Percentiles rank a stretch among this genome's conserved stretches.
Evolutionary conservation across 352 stramenopile species (phyloP).

Genomic region (Globisporangium ultimum): DNA sequence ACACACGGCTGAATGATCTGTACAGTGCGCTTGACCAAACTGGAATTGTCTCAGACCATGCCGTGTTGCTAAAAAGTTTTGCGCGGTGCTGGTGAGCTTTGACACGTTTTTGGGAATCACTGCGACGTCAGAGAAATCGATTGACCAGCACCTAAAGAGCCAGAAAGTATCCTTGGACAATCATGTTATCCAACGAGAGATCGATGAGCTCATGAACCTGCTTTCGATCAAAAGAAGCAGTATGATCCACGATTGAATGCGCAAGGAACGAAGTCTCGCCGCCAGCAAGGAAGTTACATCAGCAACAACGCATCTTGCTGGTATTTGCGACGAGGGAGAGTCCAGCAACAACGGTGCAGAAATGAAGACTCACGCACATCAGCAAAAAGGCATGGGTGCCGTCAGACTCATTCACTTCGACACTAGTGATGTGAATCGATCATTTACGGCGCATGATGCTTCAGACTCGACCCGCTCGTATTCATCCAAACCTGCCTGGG

Average conservation of each 20-base stretch:
- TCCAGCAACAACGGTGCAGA: background rate
- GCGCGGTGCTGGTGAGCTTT: conserved; percentile 1
- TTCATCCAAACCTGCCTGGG: background rate
- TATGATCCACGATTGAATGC: background rate
- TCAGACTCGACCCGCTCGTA: no score
- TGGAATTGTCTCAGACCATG: no score
- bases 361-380: background rate
- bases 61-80: no score
- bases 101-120: background rate
- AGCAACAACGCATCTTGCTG: no score
- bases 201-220: conserved; percentile 4
- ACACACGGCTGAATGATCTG: no score
- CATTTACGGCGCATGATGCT: background rate
- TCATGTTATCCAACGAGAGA: background rate
- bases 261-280: no score
- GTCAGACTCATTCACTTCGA: background rate
- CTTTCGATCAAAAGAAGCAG: background rate
- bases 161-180: conserved; percentile 1
- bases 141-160: background rate
- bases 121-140: background rate
- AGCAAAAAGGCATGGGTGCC: background rate
- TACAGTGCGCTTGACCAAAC: no score
- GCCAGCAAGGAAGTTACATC: no score
- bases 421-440: background rate
- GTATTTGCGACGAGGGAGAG: no score